A percentile compares a stretch with the other conserved stretches of the same genome.
Conservation (phyloP, 2,329 filamentous ascomycete species). For the Nakataea oryzae region DNA sequence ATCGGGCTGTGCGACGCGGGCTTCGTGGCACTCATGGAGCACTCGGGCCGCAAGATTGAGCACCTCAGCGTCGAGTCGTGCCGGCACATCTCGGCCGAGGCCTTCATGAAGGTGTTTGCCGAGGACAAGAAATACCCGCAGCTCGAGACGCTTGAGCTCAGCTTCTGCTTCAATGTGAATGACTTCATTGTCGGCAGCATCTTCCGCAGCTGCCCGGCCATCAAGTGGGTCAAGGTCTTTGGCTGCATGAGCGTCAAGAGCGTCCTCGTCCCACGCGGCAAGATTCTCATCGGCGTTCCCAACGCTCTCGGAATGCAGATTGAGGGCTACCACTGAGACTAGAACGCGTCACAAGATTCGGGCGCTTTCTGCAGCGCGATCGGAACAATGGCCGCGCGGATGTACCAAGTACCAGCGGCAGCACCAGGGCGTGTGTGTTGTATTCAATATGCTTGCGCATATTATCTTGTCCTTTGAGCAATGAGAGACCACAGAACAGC, state of each 20-base stretch:
- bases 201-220: slow-evolving; percentile 52
- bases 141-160: slow-evolving; percentile 63
- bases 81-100: slow-evolving; percentile 63
- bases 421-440: too few species aligned
- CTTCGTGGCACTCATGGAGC: slow-evolving; percentile 73
- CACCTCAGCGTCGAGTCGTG: slow-evolving; percentile 73
- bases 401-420: neutral
- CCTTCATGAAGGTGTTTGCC: slow-evolving; percentile 67
- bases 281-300: slow-evolving; percentile 46
- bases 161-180: slow-evolving; percentile 61
- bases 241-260: slow-evolving; percentile 53
- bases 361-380: neutral
- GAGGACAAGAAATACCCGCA: slow-evolving; percentile 51
- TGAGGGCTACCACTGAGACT: slow-evolving; percentile 25
- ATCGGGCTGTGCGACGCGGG: slow-evolving; percentile 67
- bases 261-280: slow-evolving; percentile 41
- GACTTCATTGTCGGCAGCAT: slow-evolving; percentile 54
- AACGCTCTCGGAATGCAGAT: slow-evolving; percentile 51
- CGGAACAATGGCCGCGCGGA: neutral
- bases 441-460: too few species aligned
- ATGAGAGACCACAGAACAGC: too few species aligned
- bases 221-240: slow-evolving; percentile 51
- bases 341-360: neutral
- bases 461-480: too few species aligned
- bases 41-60: slow-evolving; percentile 59